Evolutionary conservation across 441 rosid genomes (phyloP), one percentile per base, ranked within the genome.

Genomic region (Eutrema salsugineum): DNA sequence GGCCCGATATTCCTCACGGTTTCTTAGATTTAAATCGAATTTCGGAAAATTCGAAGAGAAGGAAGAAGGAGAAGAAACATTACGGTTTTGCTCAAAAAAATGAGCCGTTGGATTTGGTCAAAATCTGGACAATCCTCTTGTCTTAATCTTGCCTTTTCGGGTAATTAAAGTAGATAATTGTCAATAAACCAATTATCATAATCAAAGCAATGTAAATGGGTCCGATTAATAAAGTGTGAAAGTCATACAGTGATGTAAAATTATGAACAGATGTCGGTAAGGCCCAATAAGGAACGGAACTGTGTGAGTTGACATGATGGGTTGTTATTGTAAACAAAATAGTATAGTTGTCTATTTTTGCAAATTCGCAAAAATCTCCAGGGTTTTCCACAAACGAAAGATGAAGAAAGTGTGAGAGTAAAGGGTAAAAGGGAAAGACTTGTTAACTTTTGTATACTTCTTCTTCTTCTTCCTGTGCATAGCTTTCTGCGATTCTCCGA

Each of bases 81-180:
- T 44, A 4, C 66, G 39, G 11, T 39, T 43, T 38, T 16, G 7
- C 43, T 46, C 11, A 44, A 28, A 33, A 46, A 44, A 44, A n/a
- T n/a, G 14, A 57, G 65, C 73, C 57, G 73, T 68, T 68, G 35
- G 28, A 3, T 48, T 63, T 47, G 44, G 68, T 48, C 54, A 63
- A 11, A 30, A 44, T 63, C 1, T 30, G 15, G 53, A 28, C 40
- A 28, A 28, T 6, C 8, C 55, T 47, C 16, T 33, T 5, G 46
- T 63, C 43, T 33, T 44, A 44, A 10, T 43, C 28, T 43, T 24
- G 48, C 47, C 14, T 39, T 39, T 14, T n/a, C 27, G 43, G 22
- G 3, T 22, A n/a, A 40, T 39, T 22, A 10, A n/a, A n/a, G n/a
- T n/a, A n/a, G n/a, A n/a, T 33, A 8, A 8, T 35, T 35, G 38